Evolutionary conservation across 306 rosid genomes (phyloP).

Genomic region (Acacia confusa): DNA sequence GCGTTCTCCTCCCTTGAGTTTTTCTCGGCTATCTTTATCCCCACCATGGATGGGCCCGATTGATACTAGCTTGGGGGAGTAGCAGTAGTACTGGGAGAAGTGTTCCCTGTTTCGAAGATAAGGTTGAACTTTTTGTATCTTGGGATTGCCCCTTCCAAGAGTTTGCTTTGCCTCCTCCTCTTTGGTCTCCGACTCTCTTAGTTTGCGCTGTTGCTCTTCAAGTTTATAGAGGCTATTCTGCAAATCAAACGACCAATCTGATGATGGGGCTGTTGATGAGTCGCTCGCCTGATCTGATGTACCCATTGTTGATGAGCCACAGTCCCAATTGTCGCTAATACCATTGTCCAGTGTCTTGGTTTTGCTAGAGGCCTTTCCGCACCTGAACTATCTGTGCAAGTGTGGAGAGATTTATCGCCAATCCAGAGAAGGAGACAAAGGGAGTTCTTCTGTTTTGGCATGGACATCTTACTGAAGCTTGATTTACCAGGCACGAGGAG

Average conservation of each 20-base stretch:
- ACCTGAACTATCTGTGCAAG: constrained; percentile 59
- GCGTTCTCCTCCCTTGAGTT: background rate
- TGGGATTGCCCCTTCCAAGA: background rate
- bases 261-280: background rate
- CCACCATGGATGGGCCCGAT: background rate
- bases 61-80: background rate
- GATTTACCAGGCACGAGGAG: constrained; percentile 82
- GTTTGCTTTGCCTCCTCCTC: background rate
- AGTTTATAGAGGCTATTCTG: background rate
- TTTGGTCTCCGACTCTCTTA: background rate
- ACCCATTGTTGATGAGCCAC: constrained; percentile 47
- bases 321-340: constrained; percentile 83
- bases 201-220: background rate
- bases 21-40: background rate
- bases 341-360: constrained; percentile 76
- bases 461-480: constrained; percentile 93
- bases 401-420: constrained; percentile 96
- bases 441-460: constrained; percentile 98
- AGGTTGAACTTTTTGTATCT: constrained; percentile 8
- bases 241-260: background rate
- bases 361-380: constrained; percentile 58
- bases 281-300: background rate
- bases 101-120: background rate
- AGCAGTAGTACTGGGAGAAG: background rate
- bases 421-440: constrained; percentile 87